phyloP scores from a whole-genome alignment of 2,329 filamentous ascomycete genomes.

The Pezicula neosporulosa region DNA sequence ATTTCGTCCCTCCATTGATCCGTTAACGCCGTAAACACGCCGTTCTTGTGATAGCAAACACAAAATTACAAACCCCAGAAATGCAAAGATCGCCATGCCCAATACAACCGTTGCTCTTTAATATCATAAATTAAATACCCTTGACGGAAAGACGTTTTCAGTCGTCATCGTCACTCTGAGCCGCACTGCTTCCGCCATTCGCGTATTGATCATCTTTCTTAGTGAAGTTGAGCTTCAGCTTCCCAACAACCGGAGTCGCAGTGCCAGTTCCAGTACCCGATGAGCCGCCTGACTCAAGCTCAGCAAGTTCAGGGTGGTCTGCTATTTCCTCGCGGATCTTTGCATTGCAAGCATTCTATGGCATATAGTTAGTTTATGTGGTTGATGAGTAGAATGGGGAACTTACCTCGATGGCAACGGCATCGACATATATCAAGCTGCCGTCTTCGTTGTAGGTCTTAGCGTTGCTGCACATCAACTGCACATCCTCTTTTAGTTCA shows the following conservation, averaged over 20 bases:
- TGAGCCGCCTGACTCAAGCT: constrained; percentile 41
- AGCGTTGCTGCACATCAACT: constrained; percentile 84
- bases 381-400: background rate
- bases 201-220: constrained; percentile 29
- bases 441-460: constrained; percentile 96
- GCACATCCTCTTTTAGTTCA: constrained; percentile 80
- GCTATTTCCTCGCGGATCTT: constrained; percentile 51
- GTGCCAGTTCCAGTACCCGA: constrained; percentile 52
- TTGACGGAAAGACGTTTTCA: constrained; percentile 1
- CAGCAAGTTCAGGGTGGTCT: constrained; percentile 51
- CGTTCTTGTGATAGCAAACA: too few species aligned
- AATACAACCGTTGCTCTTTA: background rate
- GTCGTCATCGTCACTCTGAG: constrained; percentile 51
- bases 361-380: constrained; percentile 29
- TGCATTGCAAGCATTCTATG: constrained; percentile 53
- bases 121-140: background rate
- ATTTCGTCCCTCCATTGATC: too few species aligned
- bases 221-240: constrained; percentile 63
- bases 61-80: background rate
- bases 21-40: too few species aligned
- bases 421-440: constrained; percentile 88
- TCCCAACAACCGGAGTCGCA: constrained; percentile 64
- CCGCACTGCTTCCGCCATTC: constrained; percentile 36
- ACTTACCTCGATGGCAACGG: constrained; percentile 86
- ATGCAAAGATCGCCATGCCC: background rate